Percentiles rank a stretch among this genome's conserved stretches.
Conservation (phyloP, 2,329 filamentous ascomycete species). For the Ampelomyces quisqualis region DNA sequence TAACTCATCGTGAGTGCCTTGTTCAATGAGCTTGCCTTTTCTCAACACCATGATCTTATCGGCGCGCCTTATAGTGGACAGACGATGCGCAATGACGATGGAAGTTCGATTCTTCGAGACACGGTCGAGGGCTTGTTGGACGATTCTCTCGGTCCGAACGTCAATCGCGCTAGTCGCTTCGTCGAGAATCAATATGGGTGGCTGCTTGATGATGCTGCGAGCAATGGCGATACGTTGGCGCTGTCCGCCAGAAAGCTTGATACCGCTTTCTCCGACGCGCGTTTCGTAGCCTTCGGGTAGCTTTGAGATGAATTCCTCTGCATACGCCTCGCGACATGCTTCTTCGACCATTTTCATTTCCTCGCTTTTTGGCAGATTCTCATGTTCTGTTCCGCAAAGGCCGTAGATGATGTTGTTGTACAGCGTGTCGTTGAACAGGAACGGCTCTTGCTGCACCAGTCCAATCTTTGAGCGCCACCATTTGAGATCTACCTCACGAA, state of each 20-base stretch:
- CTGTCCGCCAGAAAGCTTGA: constrained; percentile 80
- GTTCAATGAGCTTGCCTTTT: constrained; percentile 69
- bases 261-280: constrained; percentile 72
- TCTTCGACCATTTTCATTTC: constrained; percentile 57
- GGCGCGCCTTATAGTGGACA: constrained; percentile 74
- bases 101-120: constrained; percentile 66
- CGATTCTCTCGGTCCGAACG: constrained; percentile 54
- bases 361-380: constrained; percentile 55
- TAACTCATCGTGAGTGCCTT: constrained; percentile 73
- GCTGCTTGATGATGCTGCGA: constrained; percentile 66
- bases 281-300: constrained; percentile 66
- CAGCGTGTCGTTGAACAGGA: constrained; percentile 45
- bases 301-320: constrained; percentile 42
- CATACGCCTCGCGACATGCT: constrained; percentile 44
- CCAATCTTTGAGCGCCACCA: constrained; percentile 52
- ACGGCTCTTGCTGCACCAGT: constrained; percentile 46
- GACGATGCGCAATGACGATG: constrained; percentile 75
- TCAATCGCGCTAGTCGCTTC: constrained; percentile 72
- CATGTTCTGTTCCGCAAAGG: constrained; percentile 47
- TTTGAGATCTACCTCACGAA: constrained; percentile 40
- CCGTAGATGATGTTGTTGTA: constrained; percentile 45
- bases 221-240: constrained; percentile 80
- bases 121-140: constrained; percentile 61
- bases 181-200: constrained; percentile 68
- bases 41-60: constrained; percentile 77